A percentile compares a stretch with the other conserved stretches of the same genome.
These are phyloP conservation scores for Austropuccinia psidii DNA, from an alignment of 1,284 basidiomycete species.

Conservation along the genomic window DNA sequence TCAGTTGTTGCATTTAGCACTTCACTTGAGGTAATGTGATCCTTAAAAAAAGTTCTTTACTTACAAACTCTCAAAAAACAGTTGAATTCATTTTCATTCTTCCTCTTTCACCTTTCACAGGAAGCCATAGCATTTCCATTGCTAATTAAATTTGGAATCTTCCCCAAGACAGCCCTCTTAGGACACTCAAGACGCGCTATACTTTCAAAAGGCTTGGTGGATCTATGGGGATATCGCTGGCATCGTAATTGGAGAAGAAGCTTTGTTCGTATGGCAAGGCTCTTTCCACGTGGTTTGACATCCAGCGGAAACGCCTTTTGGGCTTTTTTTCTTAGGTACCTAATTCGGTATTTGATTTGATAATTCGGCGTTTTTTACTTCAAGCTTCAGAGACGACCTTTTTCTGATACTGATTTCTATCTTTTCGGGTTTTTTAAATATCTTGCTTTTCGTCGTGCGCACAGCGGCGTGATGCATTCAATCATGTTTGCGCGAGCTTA, in stretches of 20 bases:
- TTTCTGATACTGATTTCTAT: not conserved
- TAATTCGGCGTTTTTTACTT: not conserved
- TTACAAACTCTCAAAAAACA: not conserved
- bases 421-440: not conserved
- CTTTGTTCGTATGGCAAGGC: conserved; percentile 21
- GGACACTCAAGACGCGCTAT: conserved; percentile 13
- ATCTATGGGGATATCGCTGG: conserved; percentile 32
- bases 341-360: not conserved
- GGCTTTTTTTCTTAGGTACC: conserved; percentile 34
- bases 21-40: conserved; percentile 3
- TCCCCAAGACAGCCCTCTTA: conserved; percentile 19
- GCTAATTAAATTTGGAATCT: not conserved
- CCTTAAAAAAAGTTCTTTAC: not conserved
- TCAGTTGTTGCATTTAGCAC: conserved; percentile 12
- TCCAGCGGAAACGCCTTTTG: conserved; percentile 10
- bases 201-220: conserved; percentile 24
- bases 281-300: conserved; percentile 15
- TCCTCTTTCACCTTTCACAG: too few species aligned
- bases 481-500: conserved; percentile 23
- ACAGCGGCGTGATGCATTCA: conserved; percentile 24
- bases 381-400: not conserved
- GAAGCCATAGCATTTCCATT: conserved; percentile 27
- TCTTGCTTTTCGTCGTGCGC: not conserved
- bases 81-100: too few species aligned
- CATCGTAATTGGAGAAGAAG: conserved; percentile 31